These are phyloP conservation scores for Tolypocladium endophyticum DNA, from an alignment of 2,329 filamentous ascomycete genomes.

Conservation along the genomic window DNA sequence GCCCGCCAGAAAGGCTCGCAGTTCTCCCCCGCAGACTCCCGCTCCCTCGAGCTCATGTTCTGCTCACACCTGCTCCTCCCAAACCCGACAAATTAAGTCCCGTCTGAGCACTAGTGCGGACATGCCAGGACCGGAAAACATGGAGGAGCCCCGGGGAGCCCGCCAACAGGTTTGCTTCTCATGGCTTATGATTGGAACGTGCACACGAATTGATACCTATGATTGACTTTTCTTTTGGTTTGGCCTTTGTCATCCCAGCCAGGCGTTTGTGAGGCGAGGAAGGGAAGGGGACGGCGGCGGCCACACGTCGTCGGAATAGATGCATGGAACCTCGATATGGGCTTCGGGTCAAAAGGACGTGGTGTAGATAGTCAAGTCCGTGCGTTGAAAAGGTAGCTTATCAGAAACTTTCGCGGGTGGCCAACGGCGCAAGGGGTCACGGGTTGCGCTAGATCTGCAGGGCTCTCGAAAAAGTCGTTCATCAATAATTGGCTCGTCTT, in stretches of 20 bases:
- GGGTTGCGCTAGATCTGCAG: neutral
- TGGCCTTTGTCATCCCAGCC: neutral
- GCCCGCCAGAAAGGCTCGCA: constrained; percentile 39
- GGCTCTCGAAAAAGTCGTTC: neutral
- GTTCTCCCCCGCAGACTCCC: constrained; percentile 38
- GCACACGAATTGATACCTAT: constrained; percentile 15
- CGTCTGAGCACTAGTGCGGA: neutral
- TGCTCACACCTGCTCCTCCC: constrained; percentile 37
- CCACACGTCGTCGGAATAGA: neutral
- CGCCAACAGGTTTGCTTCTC: neutral
- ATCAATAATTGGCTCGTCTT: neutral
- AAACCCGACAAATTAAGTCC: constrained; percentile 9
- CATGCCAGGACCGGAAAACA: neutral
- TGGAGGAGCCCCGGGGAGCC: neutral
- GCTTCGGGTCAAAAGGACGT: neutral
- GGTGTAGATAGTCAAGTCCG: neutral
- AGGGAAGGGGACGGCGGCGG: neutral
- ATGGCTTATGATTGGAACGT: constrained; percentile 21
- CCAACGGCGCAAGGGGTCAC: neutral
- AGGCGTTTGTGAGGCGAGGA: neutral
- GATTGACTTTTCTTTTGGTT: neutral
- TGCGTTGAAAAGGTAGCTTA: neutral
- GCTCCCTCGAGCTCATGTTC: constrained; percentile 39
- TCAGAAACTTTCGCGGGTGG: neutral
- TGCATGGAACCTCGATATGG: neutral